Base-by-base conservation (phyloP, 2,329 filamentous ascomycete genomes). In the Leptographium lundbergii region DNA sequence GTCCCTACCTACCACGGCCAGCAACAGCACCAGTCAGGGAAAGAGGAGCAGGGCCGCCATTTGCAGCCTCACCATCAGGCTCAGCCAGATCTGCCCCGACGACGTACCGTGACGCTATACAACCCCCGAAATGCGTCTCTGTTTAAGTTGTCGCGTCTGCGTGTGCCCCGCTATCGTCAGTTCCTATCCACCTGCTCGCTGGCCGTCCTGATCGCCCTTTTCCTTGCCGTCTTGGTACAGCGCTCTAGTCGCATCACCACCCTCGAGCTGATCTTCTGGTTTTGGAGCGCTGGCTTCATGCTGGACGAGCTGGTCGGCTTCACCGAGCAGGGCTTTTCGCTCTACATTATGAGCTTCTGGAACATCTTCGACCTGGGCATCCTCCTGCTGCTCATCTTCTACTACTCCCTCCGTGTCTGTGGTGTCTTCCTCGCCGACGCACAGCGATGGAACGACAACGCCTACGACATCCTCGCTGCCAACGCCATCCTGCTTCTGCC, bases 271-370 rank as follows among this genome's bases (percentile, higher is more conserved):
- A 71, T 96, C 14, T 96, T 97, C 72, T 97, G 92, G 92, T 89
- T 96, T 71, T 97, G 92, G 91, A 95, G 90, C 68, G 89, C 90
- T 29, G 92, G 92, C 0, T 96, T 95, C 71, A 95, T 96, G 90
- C 82, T 96, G 36, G 92, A 96, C 67, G 92, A 96, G 72, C 81
- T 97, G 25, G 91, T 96, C 22, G 91, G 91, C 13, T 96, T 96
- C 77, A 96, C 91, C 65, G 92, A 97, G 71, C 91, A 96, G 72
- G 92, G 92, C 3, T 96, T 96, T 70, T 91, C 91, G 45, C 81
- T 97, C 34, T 97, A 96, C 73, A 89, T 96, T 67, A 92, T 96
- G 85, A 95, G 90, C 70, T 94, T 96, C 70, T 96, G 92, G 92
- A 96, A 96, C 70, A 84, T 91, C 45, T 96, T 96, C 70, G 92